Evolutionary conservation across 192 early-diverging fungal species (phyloP), one percentile per base, ranked within the genome.

Genomic region (Glomus cerebriforme): DNA sequence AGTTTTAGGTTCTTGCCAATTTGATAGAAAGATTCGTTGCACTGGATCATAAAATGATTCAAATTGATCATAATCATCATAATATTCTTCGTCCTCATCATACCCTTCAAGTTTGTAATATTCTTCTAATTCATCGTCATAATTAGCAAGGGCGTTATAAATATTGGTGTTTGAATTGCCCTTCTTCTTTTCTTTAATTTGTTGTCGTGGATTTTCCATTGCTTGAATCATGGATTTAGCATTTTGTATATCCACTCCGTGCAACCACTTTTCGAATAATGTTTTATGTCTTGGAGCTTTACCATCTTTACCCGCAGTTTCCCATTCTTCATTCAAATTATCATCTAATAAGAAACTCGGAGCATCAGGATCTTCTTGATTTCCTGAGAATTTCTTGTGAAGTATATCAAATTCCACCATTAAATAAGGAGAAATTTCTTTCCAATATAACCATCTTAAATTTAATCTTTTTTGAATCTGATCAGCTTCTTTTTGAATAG

Each of bases 191-290:
- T 45, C 37, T 45, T 59, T 62, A 29, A 13, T 0, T 22, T 27
- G 17, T 81, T 83, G 27, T n/a, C 13, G 9, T 26, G 15, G 1
- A 17, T 60, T 7, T 74, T 81, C 12, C 12, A 24, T 45, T 3
- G 31, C 35, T 45, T 47, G 39, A 19, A 22, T 32, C 26, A 54
- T 54, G 17, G 49, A 22, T 54, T 17, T 54, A 19, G 49, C 49
- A 22, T 19, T 17, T 54, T 54, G 17, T 54, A 54, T 54, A 19
- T 54, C 49, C 19, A 19, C 12, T 0, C 79, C 76, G 12, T 60
- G 9, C 0, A 60, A 60, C 83, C 83, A 84, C n/a, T 64, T 68
- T 3, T 67, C 63, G n/a, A 80, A 80, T 3, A 65, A 27, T 13
- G 64, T 29, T 75, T 26, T 8, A 2, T 67, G 60, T 58, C 19